A percentile compares a stretch with the other conserved stretches of the same genome.
These are phyloP conservation scores for Colletotrichum salicis DNA, from an alignment of 2,329 filamentous ascomycete species.

Conservation along the genomic window DNA sequence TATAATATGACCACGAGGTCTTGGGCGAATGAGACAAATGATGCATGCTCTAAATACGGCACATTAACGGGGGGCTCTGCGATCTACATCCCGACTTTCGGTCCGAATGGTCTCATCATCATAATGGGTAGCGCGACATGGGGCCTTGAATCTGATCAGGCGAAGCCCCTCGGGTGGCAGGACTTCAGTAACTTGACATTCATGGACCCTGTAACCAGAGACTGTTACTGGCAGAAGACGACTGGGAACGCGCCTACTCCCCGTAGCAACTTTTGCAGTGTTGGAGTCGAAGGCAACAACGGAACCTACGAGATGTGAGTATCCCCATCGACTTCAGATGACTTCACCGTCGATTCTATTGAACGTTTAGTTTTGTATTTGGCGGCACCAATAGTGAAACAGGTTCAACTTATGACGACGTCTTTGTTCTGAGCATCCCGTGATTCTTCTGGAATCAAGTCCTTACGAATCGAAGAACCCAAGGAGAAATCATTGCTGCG, in stretches of 20 bases:
- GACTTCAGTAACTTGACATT: slow-evolving; percentile 35
- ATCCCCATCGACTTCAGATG: not conserved
- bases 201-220: slow-evolving; percentile 27
- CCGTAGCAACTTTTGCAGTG: slow-evolving; percentile 18
- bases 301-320: slow-evolving; percentile 35
- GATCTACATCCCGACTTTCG: slow-evolving; percentile 26
- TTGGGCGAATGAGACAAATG: slow-evolving; percentile 28
- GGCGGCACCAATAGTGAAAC: slow-evolving; percentile 24
- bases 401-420: slow-evolving; percentile 11
- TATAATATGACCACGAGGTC: slow-evolving; percentile 30
- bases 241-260: slow-evolving; percentile 24
- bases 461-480: slow-evolving; percentile 13
- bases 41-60: slow-evolving; percentile 17
- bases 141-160: not conserved
- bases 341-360: not conserved
- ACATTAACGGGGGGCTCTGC: slow-evolving; percentile 23
- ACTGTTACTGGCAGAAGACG: slow-evolving; percentile 30
- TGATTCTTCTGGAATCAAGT: slow-evolving; percentile 34
- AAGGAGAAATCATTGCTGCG: slow-evolving; percentile 18
- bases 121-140: slow-evolving; percentile 25
- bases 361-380: slow-evolving; percentile 28
- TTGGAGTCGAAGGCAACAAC: slow-evolving; percentile 19
- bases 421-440: slow-evolving; percentile 33
- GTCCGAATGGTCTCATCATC: slow-evolving; percentile 22
- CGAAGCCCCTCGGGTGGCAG: not conserved